These are phyloP conservation scores for Cladosporium sp. DNA, from an alignment of 2,329 filamentous ascomycete genomes.

Conservation along the genomic window DNA sequence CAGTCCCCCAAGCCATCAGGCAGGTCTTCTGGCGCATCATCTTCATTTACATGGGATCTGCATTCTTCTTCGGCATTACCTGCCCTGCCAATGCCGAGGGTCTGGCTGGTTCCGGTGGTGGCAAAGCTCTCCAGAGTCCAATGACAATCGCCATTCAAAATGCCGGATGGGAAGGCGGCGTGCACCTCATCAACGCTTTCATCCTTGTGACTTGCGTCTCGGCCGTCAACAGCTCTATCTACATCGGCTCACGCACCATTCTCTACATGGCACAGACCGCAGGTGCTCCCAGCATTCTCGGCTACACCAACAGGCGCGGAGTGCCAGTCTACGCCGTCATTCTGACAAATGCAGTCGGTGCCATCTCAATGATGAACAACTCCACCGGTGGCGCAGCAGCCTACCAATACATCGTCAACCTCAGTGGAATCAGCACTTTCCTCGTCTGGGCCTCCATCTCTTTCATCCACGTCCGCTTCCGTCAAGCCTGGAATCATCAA, in stretches of 20 bases:
- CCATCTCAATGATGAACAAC: slow-evolving; percentile 73
- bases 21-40: slow-evolving; percentile 38
- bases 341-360: slow-evolving; percentile 69
- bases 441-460: slow-evolving; percentile 64
- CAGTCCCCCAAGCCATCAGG: slow-evolving; percentile 37
- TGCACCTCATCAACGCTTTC: slow-evolving; percentile 55
- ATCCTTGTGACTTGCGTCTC: slow-evolving; percentile 44
- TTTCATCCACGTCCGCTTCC: slow-evolving; percentile 71
- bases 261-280: slow-evolving; percentile 73
- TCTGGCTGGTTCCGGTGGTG: slow-evolving; percentile 58
- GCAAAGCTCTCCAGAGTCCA: slow-evolving; percentile 67
- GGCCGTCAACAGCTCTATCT: slow-evolving; percentile 73
- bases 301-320: slow-evolving; percentile 65
- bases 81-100: slow-evolving; percentile 67
- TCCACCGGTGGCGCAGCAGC: slow-evolving; percentile 65
- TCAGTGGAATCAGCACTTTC: slow-evolving; percentile 69
- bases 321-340: slow-evolving; percentile 61
- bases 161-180: slow-evolving; percentile 70
- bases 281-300: slow-evolving; percentile 69
- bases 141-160: slow-evolving; percentile 74
- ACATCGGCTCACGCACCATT: slow-evolving; percentile 73
- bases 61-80: slow-evolving; percentile 73
- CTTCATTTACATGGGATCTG: slow-evolving; percentile 67
- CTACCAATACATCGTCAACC: slow-evolving; percentile 69
- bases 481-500: slow-evolving; percentile 61